phyloP scores from a whole-genome alignment of 1,284 basidiomycete genomes.

The Leccinum pachyderme region DNA sequence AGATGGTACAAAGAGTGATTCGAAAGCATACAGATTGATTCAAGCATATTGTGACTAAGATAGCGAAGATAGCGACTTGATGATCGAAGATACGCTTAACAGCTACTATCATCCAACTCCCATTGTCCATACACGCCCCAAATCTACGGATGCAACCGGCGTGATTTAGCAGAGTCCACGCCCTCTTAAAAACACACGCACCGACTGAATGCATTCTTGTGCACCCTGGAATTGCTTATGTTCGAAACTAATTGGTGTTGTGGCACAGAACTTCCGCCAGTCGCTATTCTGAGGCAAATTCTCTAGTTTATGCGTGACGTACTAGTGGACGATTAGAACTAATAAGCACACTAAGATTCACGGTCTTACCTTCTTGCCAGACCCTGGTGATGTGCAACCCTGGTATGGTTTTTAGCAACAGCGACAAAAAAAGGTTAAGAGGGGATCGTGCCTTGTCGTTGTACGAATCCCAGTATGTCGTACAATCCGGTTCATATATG shows the following conservation, averaged over 20 bases:
- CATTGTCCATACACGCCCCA: slow-evolving; percentile 27
- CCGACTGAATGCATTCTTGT: slow-evolving; percentile 19
- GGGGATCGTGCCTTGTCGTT: slow-evolving; percentile 15
- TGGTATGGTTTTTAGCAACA: slow-evolving; percentile 7
- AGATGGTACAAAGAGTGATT: not conserved
- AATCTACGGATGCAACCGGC: slow-evolving; percentile 1
- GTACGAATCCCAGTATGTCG: slow-evolving; percentile 21
- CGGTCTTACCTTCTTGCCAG: slow-evolving; percentile 19
- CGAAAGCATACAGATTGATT: not conserved
- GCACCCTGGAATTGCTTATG: slow-evolving; percentile 19
- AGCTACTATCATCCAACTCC: slow-evolving; percentile 24
- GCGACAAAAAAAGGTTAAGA: not conserved
- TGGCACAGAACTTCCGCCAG: slow-evolving; percentile 30
- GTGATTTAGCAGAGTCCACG: not conserved
- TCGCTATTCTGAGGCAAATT: slow-evolving; percentile 21
- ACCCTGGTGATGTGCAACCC: slow-evolving; percentile 29
- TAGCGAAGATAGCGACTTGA: not conserved
- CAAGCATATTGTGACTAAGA: not conserved
- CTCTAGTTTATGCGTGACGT: slow-evolving; percentile 21
- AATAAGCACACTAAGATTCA: not conserved
- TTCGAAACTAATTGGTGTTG: slow-evolving; percentile 20
- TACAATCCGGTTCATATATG: slow-evolving; percentile 22
- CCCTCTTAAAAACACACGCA: slow-evolving; percentile 4
- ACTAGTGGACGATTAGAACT: slow-evolving; percentile 9
- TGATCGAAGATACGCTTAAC: slow-evolving; percentile 7